Percentiles rank a stretch among this genome's conserved stretches.
Conservation (phyloP, 78 protist species). For the Tieghemostelium lacteum region DNA sequence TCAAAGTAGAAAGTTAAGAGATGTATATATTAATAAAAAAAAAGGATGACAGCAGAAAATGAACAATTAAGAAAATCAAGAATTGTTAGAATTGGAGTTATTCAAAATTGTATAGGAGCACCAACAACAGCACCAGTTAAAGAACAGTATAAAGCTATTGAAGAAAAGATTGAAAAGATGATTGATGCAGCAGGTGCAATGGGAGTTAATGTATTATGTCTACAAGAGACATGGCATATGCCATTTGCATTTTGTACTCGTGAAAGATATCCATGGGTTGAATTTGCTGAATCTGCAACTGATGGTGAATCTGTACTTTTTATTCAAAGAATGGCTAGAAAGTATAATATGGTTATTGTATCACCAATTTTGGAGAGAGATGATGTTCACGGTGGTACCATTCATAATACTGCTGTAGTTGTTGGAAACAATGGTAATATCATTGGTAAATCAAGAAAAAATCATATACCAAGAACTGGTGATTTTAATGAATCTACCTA, state of each 20-base stretch:
- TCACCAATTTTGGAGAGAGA: conserved; percentile 96
- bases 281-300: conserved; percentile 91
- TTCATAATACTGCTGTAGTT: conserved; percentile 96
- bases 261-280: conserved; percentile 95
- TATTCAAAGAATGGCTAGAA: conserved; percentile 85
- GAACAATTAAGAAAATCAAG: conserved; percentile 85
- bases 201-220: conserved; percentile 93
- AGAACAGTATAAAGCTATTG: conserved; percentile 87
- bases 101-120: conserved; percentile 90
- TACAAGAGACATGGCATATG: conserved; percentile 96
- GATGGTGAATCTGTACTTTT: conserved; percentile 86
- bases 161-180: conserved; percentile 79
- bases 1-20: not conserved
- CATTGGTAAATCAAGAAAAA: conserved; percentile 94
- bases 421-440: conserved; percentile 86
- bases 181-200: conserved; percentile 90
- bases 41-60: conserved; percentile 46
- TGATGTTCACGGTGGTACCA: conserved; percentile 76
- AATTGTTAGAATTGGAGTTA: conserved; percentile 89
- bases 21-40: not conserved
- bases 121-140: conserved; percentile 89
- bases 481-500: conserved; percentile 97
- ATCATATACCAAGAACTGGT: conserved; percentile 97
- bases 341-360: conserved; percentile 93
- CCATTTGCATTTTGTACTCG: conserved; percentile 96